phyloP scores from a whole-genome alignment of 768 basidiomycete species.

The Suillus cothurnatus region DNA sequence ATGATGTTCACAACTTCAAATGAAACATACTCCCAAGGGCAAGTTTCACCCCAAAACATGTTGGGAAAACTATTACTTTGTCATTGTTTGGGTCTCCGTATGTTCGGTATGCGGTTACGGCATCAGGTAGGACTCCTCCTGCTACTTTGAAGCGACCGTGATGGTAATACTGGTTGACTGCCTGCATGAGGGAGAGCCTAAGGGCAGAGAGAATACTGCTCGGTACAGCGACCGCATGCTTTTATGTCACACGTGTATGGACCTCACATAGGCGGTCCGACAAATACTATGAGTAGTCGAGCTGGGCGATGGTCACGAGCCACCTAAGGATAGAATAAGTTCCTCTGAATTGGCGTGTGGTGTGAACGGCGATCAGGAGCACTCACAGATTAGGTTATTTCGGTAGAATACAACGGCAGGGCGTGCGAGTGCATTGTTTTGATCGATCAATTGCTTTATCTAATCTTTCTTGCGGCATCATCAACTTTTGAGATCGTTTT shows the following conservation, averaged over 20 bases:
- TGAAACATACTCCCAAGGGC: conserved; percentile 43
- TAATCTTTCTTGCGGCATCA: background rate
- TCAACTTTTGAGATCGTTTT: background rate
- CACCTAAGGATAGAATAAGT: background rate
- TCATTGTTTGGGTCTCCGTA: conserved; percentile 54
- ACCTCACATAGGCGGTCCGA: background rate
- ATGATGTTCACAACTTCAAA: no score
- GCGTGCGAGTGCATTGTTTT: background rate
- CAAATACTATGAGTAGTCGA: background rate
- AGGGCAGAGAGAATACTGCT: background rate
- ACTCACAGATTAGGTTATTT: background rate
- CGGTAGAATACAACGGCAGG: background rate
- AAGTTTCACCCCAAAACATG: conserved; percentile 55
- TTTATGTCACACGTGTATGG: background rate
- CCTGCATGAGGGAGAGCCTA: conserved; percentile 9
- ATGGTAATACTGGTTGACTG: no score
- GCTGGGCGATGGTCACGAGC: background rate
- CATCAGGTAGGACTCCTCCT: conserved; percentile 56
- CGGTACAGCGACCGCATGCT: background rate
- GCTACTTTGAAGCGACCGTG: conserved; percentile 55
- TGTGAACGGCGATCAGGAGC: background rate
- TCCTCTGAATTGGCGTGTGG: background rate
- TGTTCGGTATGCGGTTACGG: conserved; percentile 57
- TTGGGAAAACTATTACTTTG: conserved; percentile 55
- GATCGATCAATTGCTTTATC: background rate